These are phyloP conservation scores for Cryptococcus hybrid DNA, from an alignment of 1,284 basidiomycete genomes.

Conservation along the genomic window DNA sequence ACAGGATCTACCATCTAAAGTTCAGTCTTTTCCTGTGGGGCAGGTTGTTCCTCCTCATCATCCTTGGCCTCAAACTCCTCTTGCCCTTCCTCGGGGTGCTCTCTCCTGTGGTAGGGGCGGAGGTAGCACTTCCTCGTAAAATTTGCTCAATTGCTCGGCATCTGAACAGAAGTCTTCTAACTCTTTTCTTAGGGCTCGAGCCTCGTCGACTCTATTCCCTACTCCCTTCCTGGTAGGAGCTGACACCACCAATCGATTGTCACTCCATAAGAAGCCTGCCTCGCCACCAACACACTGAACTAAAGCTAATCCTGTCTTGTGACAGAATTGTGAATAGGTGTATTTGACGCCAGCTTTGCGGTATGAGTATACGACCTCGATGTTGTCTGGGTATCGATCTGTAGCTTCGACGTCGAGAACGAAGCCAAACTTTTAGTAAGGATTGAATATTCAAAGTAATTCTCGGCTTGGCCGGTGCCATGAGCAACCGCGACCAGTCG, in stretches of 20 bases:
- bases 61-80: background rate
- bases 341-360: conserved; percentile 63
- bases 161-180: conserved; percentile 69
- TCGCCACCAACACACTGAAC: conserved; percentile 77
- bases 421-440: conserved; percentile 70
- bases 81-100: conserved; percentile 4
- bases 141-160: conserved; percentile 56
- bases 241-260: conserved; percentile 65
- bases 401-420: conserved; percentile 82
- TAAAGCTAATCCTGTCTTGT: conserved; percentile 80
- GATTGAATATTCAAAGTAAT: conserved; percentile 79
- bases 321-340: conserved; percentile 82
- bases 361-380: conserved; percentile 88
- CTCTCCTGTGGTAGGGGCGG: conserved; percentile 12
- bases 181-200: conserved; percentile 52
- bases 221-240: conserved; percentile 30
- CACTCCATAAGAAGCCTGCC: conserved; percentile 79
- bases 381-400: conserved; percentile 67
- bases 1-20: conserved; percentile 1
- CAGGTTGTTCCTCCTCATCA: background rate
- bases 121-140: conserved; percentile 72
- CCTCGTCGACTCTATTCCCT: conserved; percentile 41
- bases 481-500: conserved; percentile 59
- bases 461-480: conserved; percentile 56
- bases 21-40: conserved; percentile 6